Percentiles rank a stretch among this genome's conserved stretches.
Evolutionary conservation across 495 filamentous ascomycete species (phyloP).

Genomic region (Staphylotrichum longicolle): DNA sequence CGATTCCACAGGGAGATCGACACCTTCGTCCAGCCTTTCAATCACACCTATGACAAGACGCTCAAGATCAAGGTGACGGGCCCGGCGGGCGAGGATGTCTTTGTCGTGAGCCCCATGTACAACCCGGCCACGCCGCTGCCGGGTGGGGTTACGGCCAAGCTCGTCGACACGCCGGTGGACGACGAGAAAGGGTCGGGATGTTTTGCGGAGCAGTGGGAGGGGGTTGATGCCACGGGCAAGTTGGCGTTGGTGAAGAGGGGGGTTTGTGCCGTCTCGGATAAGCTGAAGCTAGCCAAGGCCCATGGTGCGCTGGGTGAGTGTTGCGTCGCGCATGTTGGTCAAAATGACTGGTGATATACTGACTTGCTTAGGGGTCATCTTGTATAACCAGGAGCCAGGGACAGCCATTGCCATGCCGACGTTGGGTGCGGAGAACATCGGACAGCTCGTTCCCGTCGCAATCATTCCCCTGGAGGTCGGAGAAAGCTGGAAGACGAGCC

Average conservation of each 20-base stretch:
- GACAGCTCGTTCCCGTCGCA: slow-evolving; percentile 32
- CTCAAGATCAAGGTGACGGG: slow-evolving; percentile 29
- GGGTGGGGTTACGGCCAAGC: slow-evolving; percentile 22
- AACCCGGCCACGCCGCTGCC: slow-evolving; percentile 28
- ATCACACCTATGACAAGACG: slow-evolving; percentile 35
- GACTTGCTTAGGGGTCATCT: slow-evolving; percentile 28
- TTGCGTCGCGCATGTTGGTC: slow-evolving; percentile 35
- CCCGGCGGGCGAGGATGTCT: slow-evolving; percentile 30
- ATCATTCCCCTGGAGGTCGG: slow-evolving; percentile 49
- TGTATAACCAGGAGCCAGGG: slow-evolving; percentile 62
- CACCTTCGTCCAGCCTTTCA: slow-evolving; percentile 57
- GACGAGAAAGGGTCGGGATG: slow-evolving; percentile 38
- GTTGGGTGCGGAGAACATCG: slow-evolving; percentile 31
- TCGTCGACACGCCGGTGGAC: slow-evolving; percentile 33
- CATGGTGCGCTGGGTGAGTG: slow-evolving; percentile 56
- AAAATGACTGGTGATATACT: not conserved
- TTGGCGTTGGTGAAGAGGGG: slow-evolving; percentile 65
- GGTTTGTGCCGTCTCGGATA: slow-evolving; percentile 57
- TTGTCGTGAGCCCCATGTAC: slow-evolving; percentile 35
- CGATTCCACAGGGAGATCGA: slow-evolving; percentile 33
- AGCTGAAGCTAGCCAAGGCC: slow-evolving; percentile 54
- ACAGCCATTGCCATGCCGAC: slow-evolving; percentile 50
- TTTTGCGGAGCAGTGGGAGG: slow-evolving; percentile 38
- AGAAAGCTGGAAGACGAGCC: slow-evolving; percentile 40
- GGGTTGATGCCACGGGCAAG: slow-evolving; percentile 47